These are phyloP conservation scores for Rubroshorea leprosula DNA, from an alignment of 345 rosid species.

Conservation along the genomic window DNA sequence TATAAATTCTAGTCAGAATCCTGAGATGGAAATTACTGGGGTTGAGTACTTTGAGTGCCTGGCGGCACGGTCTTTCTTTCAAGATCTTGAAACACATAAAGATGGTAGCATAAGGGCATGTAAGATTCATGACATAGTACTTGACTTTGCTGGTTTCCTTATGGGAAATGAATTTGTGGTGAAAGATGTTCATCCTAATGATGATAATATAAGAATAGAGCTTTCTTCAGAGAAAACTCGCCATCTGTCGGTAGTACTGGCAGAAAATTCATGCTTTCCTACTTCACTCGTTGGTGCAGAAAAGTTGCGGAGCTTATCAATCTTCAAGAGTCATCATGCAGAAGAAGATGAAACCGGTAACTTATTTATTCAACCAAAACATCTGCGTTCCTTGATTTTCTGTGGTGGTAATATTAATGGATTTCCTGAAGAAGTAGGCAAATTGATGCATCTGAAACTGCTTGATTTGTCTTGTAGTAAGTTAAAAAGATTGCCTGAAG, in stretches of 20 bases:
- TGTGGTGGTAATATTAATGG: not conserved
- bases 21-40: too few relatives aligned
- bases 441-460: constrained; percentile 1
- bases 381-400: not conserved
- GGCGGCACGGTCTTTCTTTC: too few relatives aligned
- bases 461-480: constrained; percentile 9
- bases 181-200: not conserved
- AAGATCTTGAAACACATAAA: too few relatives aligned
- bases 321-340: not conserved
- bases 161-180: not conserved
- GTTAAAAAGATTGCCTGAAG: not conserved
- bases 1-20: too few relatives aligned
- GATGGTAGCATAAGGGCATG: too few relatives aligned
- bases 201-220: not conserved
- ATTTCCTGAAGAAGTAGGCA: not conserved
- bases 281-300: not conserved
- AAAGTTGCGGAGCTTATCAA: not conserved
- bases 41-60: too few relatives aligned
- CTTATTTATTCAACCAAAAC: not conserved
- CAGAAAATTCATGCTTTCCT: not conserved
- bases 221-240: not conserved
- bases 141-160: too few relatives aligned
- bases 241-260: not conserved
- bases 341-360: not conserved
- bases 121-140: too few relatives aligned